phyloP scores from a whole-genome alignment of 495 filamentous ascomycete genomes.

The Pseudoneurospora amorphoporcata region DNA sequence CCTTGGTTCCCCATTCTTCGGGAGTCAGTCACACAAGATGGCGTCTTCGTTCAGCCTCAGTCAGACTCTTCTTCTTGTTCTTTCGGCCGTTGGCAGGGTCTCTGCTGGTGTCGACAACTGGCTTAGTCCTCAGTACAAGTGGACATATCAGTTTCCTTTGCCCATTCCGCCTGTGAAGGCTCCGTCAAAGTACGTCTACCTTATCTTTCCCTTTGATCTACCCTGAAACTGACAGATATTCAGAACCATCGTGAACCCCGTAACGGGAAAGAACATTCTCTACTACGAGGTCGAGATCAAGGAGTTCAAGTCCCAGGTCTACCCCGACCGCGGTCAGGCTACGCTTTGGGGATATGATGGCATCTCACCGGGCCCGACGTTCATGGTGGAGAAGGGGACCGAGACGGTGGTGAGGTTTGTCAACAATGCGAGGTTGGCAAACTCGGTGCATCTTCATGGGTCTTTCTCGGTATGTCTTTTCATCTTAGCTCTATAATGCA shows the following conservation, averaged over 20 bases:
- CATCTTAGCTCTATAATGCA: background rate
- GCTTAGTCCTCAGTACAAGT: constrained; percentile 25
- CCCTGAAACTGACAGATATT: background rate
- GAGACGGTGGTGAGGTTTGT: constrained; percentile 43
- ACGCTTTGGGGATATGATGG: constrained; percentile 44
- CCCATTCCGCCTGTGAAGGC: constrained; percentile 40
- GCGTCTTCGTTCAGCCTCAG: background rate
- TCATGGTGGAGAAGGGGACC: constrained; percentile 30
- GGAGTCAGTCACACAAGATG: background rate
- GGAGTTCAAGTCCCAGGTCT: constrained; percentile 33
- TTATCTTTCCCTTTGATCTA: background rate
- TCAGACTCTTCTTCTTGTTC: background rate
- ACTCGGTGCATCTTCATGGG: constrained; percentile 43
- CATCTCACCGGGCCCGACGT: constrained; percentile 42
- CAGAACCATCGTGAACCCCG: constrained; percentile 20
- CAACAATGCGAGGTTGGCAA: constrained; percentile 32
- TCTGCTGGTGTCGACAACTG: constrained; percentile 7
- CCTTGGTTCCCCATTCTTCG: background rate
- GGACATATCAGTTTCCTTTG: constrained; percentile 35
- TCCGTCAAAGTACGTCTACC: constrained; percentile 23
- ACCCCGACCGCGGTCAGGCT: constrained; percentile 35
- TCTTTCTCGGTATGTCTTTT: constrained; percentile 24
- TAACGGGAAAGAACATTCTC: constrained; percentile 19
- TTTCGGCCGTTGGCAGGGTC: background rate
- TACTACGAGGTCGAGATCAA: constrained; percentile 41